A percentile compares a stretch with the other conserved stretches of the same genome.
phyloP scores from a whole-genome alignment of 257 asterid species.

The Sherardia arvensis region DNA sequence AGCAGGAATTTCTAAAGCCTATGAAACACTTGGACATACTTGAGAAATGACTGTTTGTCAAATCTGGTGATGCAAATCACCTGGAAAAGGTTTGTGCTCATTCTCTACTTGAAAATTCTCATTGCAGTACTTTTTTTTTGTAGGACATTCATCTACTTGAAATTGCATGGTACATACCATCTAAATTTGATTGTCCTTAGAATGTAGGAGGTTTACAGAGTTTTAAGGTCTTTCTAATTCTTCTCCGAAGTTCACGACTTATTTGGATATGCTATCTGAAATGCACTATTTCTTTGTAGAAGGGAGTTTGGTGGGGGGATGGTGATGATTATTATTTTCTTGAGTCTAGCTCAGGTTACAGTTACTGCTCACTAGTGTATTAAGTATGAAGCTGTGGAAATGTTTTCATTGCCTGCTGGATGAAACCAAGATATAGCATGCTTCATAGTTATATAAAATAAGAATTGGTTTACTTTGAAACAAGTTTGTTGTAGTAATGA shows the following conservation, averaged over 20 bases:
- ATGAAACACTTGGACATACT: constrained; percentile 46
- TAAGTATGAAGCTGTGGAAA: too few species aligned
- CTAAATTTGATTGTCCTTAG: background rate
- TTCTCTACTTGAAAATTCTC: constrained; percentile 8
- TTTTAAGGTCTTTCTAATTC: background rate
- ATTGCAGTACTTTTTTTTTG: background rate
- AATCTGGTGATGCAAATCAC: constrained; percentile 33
- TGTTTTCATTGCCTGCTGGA: background rate
- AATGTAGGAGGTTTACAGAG: background rate
- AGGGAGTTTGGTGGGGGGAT: background rate
- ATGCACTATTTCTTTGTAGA: too few species aligned
- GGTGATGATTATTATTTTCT: too few species aligned
- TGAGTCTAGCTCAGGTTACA: too few species aligned
- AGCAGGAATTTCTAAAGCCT: constrained; percentile 42
- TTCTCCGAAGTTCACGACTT: background rate
- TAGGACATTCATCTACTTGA: background rate
- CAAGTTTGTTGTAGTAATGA: too few species aligned
- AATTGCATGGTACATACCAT: background rate
- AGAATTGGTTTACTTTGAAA: too few species aligned
- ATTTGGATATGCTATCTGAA: background rate
- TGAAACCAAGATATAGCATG: background rate
- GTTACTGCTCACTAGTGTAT: too few species aligned
- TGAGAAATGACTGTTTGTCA: constrained; percentile 29
- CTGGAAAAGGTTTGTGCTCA: constrained; percentile 63
- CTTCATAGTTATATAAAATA: background rate